Evolutionary conservation across 805 yeast species (phyloP).

Genomic region (Blastobotrys muscicola): DNA sequence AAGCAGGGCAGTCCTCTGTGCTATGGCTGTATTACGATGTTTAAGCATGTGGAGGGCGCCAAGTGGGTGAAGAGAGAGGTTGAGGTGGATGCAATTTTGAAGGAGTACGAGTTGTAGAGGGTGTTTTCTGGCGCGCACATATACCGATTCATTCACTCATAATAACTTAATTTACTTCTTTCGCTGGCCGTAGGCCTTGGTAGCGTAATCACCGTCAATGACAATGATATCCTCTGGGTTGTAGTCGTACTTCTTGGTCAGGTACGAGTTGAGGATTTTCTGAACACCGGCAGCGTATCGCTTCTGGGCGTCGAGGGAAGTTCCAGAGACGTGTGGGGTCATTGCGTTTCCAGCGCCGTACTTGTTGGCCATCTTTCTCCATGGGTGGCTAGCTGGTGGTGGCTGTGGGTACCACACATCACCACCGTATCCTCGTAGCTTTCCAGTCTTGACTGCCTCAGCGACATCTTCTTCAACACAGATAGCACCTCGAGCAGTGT

Average conservation of each 20-base stretch:
- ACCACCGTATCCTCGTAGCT: constrained; percentile 72
- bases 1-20: constrained; percentile 38
- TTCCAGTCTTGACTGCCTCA: constrained; percentile 59
- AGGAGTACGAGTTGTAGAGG: constrained; percentile 38
- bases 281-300: constrained; percentile 65
- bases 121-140: constrained; percentile 13
- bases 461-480: constrained; percentile 66
- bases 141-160: background rate
- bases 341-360: constrained; percentile 72
- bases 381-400: constrained; percentile 66
- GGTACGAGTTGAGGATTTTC: constrained; percentile 53
- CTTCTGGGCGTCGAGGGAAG: constrained; percentile 70
- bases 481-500: constrained; percentile 79
- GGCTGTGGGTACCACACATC: constrained; percentile 86
- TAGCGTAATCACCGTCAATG: constrained; percentile 61
- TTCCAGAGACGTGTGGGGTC: constrained; percentile 78
- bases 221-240: constrained; percentile 70
- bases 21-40: constrained; percentile 65
- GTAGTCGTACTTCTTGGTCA: constrained; percentile 54
- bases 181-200: constrained; percentile 54
- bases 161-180: constrained; percentile 4
- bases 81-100: constrained; percentile 30
- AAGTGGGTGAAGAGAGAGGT: constrained; percentile 27
- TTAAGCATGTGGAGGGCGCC: constrained; percentile 18
- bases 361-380: constrained; percentile 60